A percentile compares a stretch with the other conserved stretches of the same genome.
phyloP scores from a whole-genome alignment of 2,329 filamentous ascomycete genomes.

The Colletotrichum eleusines region DNA sequence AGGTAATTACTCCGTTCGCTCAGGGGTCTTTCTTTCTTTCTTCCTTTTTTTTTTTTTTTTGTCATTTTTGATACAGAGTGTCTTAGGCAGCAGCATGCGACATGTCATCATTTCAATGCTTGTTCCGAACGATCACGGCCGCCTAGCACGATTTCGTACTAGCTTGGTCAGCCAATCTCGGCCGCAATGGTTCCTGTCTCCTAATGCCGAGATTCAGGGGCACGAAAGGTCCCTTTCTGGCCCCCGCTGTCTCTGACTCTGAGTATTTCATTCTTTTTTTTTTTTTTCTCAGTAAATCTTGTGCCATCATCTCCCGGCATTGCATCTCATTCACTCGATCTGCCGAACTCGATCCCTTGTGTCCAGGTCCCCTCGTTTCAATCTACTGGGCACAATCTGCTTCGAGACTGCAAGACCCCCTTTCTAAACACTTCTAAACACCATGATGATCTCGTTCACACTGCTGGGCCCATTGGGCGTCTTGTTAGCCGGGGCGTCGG shows the following conservation, averaged over 20 bases:
- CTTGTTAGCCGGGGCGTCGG: constrained; percentile 1
- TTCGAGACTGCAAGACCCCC: not conserved
- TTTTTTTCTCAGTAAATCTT: no score
- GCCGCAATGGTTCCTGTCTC: not conserved
- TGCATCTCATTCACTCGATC: no score
- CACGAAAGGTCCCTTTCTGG: not conserved
- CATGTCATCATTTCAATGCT: no score
- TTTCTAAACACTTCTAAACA: no score
- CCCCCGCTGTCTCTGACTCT: not conserved
- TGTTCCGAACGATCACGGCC: not conserved
- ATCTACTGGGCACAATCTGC: not conserved
- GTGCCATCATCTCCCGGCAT: not conserved
- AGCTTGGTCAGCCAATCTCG: constrained; percentile 3
- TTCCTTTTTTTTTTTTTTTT: no score
- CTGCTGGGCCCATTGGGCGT: constrained; percentile 3
- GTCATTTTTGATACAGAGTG: no score
- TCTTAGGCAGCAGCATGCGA: not conserved
- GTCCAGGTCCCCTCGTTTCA: not conserved
- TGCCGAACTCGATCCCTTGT: not conserved
- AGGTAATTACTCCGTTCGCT: no score
- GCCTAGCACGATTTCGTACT: not conserved
- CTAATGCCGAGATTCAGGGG: not conserved
- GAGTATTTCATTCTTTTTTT: not conserved
- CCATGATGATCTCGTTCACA: constrained; percentile 2
- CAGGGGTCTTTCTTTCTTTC: no score